These are phyloP conservation scores for Linum trigynum DNA, from an alignment of 345 rosid genomes.

Conservation along the genomic window DNA sequence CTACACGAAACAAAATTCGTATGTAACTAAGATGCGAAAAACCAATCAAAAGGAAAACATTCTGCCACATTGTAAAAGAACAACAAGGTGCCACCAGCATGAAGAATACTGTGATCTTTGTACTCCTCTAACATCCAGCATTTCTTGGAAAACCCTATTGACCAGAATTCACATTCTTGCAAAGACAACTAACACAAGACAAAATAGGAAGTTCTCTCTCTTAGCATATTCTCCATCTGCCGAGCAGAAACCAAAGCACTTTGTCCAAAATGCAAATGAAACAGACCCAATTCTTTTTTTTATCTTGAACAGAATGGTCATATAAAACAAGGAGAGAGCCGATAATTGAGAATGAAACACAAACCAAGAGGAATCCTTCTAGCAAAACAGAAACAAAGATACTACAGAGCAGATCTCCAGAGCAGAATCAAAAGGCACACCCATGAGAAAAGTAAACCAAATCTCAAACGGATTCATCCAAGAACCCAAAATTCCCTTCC, in stretches of 20 bases:
- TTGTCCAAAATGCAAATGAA: not conserved
- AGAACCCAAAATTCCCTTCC: no score
- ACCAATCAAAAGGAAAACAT: not conserved
- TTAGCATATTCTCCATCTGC: not conserved
- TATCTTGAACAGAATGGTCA: no score
- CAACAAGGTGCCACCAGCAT: no score
- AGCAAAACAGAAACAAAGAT: not conserved
- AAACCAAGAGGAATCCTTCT: no score
- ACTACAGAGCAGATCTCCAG: not conserved
- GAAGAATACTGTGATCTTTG: no score
- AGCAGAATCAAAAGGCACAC: not conserved
- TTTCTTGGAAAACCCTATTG: no score
- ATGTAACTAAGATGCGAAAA: not conserved
- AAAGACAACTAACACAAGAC: not conserved
- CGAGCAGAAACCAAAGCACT: not conserved
- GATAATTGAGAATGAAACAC: not conserved
- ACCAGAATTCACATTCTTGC: not conserved
- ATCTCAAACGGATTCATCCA: no score
- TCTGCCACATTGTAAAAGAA: not conserved
- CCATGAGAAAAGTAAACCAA: not conserved
- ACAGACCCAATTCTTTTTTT: not conserved
- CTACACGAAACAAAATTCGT: constrained; percentile 21
- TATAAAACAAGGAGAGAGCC: no score
- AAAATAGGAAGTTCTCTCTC: not conserved
- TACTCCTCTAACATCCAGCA: no score